Percentiles rank a stretch among this genome's conserved stretches.
phyloP scores from a whole-genome alignment of 73 alveolate genomes.

The Tetrahymena malaccensis region DNA sequence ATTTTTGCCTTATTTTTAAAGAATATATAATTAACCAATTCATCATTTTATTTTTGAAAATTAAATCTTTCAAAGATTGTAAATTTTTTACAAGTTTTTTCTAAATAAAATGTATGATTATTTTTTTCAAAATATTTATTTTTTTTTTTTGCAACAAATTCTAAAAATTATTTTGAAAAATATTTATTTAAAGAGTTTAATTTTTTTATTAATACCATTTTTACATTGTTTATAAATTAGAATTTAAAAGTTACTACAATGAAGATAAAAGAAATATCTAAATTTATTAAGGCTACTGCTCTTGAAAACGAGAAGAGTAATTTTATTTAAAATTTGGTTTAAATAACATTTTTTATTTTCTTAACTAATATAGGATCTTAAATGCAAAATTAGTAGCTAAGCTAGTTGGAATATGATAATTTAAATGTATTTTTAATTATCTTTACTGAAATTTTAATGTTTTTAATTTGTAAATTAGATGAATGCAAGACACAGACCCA shows the following conservation, averaged over 20 bases:
- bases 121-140: too few species aligned
- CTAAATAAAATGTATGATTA: too few species aligned
- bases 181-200: too few species aligned
- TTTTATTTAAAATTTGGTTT: not conserved
- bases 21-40: too few species aligned
- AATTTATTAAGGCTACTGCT: not conserved
- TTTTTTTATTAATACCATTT: too few species aligned
- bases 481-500: not conserved
- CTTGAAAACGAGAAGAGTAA: not conserved
- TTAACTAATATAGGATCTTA: not conserved
- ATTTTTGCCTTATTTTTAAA: too few species aligned
- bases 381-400: not conserved
- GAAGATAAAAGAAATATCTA: not conserved
- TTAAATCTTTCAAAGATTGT: too few species aligned
- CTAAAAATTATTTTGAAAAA: too few species aligned
- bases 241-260: not conserved
- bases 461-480: not conserved
- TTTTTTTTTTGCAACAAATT: too few species aligned
- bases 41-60: too few species aligned
- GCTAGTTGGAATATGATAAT: not conserved
- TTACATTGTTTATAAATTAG: too few species aligned
- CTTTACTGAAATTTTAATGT: not conserved
- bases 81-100: too few species aligned
- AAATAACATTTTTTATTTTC: not conserved
- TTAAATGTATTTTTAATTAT: not conserved